Base-by-base conservation (phyloP, 176 grass and related monocot species). In the Cocos nucifera region DNA sequence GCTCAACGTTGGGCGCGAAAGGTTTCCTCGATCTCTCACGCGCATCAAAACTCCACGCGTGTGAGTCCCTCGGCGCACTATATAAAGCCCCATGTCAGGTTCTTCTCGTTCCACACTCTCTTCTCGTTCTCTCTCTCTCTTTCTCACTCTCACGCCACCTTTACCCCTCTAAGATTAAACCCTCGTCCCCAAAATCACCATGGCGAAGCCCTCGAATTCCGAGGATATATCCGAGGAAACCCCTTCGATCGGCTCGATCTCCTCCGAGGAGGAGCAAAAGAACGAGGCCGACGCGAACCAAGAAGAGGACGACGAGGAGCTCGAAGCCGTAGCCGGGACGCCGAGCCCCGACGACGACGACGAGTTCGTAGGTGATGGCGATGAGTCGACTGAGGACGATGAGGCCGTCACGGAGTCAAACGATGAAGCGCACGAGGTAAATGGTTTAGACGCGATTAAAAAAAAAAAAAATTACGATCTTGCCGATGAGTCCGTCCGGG, bases 271-370 rank as follows among this genome's bases (percentile, higher is more conserved):
- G 72, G 72, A 62, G 5, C 71, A 54, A n/a, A 73, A 69, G 22
- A 56, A 49, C 3, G 76, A 59, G 0, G 74, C 17, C 55, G 69
- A 70, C 19, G 88, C 87, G 7, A 15, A 58, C 19, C 20, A 19
- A 2, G 57, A 27, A 22, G 85, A 83, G 8, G 89, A 89, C 0
- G 82, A 86, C 63, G 85, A 95, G 28, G 79, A 86, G 70, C 85
- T 86, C 54, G 89, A 86, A 56, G 79, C 69, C 53, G 79, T 89
- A 23, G 78, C 76, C 10, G 77, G 76, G 27, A 63, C 67, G 57
- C 62, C 49, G 4, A 72, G 67, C 18, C 58, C 69, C 32, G 82
- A 44, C 0, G 89, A 75, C 0, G 89, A 75, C 17, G 66, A 17
- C 1, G 66, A 23, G 4, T 69, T 4, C 2, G 71, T 56, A 19